These are phyloP conservation scores for Funneliformis geosporum DNA, from an alignment of 192 early-diverging fungal species.

Conservation along the genomic window DNA sequence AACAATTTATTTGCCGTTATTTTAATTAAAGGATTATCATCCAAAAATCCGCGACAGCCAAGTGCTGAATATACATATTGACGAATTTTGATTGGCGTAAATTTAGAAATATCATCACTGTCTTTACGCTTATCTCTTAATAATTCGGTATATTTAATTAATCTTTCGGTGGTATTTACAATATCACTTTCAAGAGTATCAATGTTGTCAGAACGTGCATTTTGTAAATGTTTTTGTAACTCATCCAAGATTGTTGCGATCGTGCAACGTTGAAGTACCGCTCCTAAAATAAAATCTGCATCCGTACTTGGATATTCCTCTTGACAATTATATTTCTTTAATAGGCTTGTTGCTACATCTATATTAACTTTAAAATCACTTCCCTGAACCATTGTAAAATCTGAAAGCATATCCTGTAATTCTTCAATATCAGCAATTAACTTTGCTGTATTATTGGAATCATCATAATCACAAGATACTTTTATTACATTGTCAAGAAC, in stretches of 20 bases:
- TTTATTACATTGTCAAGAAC: neutral
- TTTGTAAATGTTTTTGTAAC: neutral
- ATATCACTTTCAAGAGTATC: neutral
- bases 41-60: neutral
- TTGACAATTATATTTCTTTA: neutral
- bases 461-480: neutral
- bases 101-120: slow-evolving; percentile 1
- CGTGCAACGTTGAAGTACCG: neutral
- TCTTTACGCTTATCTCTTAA: neutral
- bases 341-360: neutral
- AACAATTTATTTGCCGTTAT: neutral
- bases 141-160: neutral
- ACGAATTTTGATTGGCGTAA: neutral
- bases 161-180: neutral
- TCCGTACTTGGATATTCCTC: neutral
- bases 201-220: neutral
- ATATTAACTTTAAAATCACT: neutral
- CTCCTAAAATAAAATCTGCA: neutral
- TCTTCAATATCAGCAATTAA: neutral
- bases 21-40: slow-evolving; percentile 7
- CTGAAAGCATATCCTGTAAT: neutral
- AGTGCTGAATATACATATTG: neutral
- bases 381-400: slow-evolving; percentile 14
- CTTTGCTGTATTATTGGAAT: neutral
- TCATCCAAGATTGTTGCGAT: neutral